These are phyloP conservation scores for Podospora conica DNA, from an alignment of 495 filamentous ascomycete species.

Conservation along the genomic window DNA sequence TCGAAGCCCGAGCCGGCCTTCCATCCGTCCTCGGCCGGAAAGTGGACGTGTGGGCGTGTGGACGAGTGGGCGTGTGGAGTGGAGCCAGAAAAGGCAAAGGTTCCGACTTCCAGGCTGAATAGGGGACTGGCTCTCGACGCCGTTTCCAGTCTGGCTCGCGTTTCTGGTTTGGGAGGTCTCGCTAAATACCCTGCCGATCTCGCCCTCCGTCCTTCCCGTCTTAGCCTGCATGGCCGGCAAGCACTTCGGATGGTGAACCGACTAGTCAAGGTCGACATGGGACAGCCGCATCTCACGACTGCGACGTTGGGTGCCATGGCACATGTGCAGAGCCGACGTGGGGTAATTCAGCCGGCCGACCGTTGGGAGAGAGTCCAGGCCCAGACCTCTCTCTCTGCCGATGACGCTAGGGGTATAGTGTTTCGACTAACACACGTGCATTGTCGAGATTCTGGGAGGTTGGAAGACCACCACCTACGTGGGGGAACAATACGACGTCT, in stretches of 20 bases:
- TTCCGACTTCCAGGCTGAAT: constrained; percentile 18
- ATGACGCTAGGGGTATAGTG: not conserved
- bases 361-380: not conserved
- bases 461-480: not conserved
- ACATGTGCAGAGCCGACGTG: constrained; percentile 2
- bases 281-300: not conserved
- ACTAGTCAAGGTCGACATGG: constrained; percentile 5
- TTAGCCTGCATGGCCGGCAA: constrained; percentile 9
- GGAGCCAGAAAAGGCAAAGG: not conserved
- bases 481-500: not conserved
- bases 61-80: not conserved
- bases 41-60: constrained; percentile 1
- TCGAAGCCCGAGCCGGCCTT: constrained; percentile 6
- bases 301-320: not conserved
- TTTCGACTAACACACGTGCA: not conserved
- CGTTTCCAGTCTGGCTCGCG: not conserved
- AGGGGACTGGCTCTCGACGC: constrained; percentile 3
- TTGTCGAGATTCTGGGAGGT: not conserved
- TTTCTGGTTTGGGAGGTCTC: not conserved
- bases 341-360: constrained; percentile 15
- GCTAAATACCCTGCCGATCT: constrained; percentile 9
- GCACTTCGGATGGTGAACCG: constrained; percentile 25
- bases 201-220: constrained; percentile 3
- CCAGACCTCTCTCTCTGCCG: not conserved
- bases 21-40: constrained; percentile 2